phyloP scores from a whole-genome alignment of 1,284 basidiomycete species.

The Cutaneotrichosporon sp. region DNA sequence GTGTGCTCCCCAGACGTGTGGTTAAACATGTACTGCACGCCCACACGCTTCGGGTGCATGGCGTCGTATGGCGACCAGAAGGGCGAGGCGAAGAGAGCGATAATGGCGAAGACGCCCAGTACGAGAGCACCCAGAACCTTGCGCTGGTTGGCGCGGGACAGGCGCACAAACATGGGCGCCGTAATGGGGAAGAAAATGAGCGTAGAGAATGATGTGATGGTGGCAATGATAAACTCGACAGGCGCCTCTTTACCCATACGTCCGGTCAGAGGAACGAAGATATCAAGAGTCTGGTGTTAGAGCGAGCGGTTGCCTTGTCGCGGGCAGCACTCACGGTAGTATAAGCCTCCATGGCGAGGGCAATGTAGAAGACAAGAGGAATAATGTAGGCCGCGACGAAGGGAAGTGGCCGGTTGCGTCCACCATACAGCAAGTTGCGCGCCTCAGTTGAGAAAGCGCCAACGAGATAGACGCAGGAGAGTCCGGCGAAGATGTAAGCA shows the following conservation, averaged over 20 bases:
- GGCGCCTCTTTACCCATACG: conserved; percentile 65
- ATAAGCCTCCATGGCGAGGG: conserved; percentile 66
- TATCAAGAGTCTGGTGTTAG: conserved; percentile 55
- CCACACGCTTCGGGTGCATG: conserved; percentile 83
- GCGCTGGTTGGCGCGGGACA: conserved; percentile 54
- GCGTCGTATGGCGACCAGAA: conserved; percentile 66
- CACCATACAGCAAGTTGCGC: background rate
- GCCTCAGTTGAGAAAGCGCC: conserved; percentile 27
- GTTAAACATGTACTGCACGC: conserved; percentile 82
- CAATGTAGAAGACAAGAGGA: conserved; percentile 59
- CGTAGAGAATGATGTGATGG: conserved; percentile 59
- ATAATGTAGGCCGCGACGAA: conserved; percentile 59
- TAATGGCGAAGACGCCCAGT: conserved; percentile 51
- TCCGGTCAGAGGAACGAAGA: conserved; percentile 85
- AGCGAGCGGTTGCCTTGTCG: background rate
- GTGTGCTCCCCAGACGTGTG: conserved; percentile 67
- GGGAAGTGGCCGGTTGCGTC: conserved; percentile 15
- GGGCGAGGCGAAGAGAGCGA: conserved; percentile 60
- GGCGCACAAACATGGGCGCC: conserved; percentile 65
- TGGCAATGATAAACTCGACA: conserved; percentile 83
- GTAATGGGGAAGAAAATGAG: conserved; percentile 59
- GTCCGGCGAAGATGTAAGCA: conserved; percentile 47
- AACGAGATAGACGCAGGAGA: conserved; percentile 29
- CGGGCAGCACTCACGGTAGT: conserved; percentile 56
- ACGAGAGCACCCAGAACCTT: conserved; percentile 53